These are phyloP conservation scores for Asterophora parasitica DNA, from an alignment of 768 basidiomycete species.

Conservation along the genomic window DNA sequence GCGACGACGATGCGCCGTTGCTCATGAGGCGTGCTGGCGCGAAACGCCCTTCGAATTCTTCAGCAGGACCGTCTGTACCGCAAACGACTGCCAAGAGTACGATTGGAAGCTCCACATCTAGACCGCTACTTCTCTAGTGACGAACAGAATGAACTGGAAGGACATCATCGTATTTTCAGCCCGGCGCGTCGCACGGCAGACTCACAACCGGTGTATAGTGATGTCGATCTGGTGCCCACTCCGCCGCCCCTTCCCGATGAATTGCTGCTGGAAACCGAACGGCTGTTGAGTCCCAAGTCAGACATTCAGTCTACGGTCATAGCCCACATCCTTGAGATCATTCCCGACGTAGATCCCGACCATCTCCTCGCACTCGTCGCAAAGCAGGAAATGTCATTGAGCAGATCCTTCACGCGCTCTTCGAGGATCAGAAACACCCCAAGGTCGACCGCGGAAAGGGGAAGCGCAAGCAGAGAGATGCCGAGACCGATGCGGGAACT, in stretches of 20 bases:
- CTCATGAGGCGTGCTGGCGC: not conserved
- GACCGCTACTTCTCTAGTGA: too few species aligned
- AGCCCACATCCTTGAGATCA: slow-evolving; percentile 57
- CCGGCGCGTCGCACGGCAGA: too few species aligned
- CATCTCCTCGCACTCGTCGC: slow-evolving; percentile 48
- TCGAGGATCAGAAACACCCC: slow-evolving; percentile 60
- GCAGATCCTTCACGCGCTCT: slow-evolving; percentile 51
- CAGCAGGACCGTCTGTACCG: slow-evolving; percentile 9
- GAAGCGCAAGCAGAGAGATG: slow-evolving; percentile 29
- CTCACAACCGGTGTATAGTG: too few species aligned
- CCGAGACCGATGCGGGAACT: slow-evolving; percentile 26
- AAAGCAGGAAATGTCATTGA: slow-evolving; percentile 43
- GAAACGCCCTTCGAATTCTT: slow-evolving; percentile 2
- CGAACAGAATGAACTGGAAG: too few species aligned
- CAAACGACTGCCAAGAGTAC: too few species aligned
- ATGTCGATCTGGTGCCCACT: too few species aligned
- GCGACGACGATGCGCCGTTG: slow-evolving; percentile 24
- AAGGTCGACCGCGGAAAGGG: slow-evolving; percentile 36
- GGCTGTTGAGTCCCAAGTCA: too few species aligned
- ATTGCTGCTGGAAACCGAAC: too few species aligned
- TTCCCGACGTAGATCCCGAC: slow-evolving; percentile 64
- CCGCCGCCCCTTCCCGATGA: too few species aligned
- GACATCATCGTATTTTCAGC: too few species aligned
- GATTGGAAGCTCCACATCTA: too few species aligned
- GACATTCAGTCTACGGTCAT: slow-evolving; percentile 25